Evolutionary conservation across 2,329 filamentous ascomycete species (phyloP).

Genomic region (Myotisia sp.): DNA sequence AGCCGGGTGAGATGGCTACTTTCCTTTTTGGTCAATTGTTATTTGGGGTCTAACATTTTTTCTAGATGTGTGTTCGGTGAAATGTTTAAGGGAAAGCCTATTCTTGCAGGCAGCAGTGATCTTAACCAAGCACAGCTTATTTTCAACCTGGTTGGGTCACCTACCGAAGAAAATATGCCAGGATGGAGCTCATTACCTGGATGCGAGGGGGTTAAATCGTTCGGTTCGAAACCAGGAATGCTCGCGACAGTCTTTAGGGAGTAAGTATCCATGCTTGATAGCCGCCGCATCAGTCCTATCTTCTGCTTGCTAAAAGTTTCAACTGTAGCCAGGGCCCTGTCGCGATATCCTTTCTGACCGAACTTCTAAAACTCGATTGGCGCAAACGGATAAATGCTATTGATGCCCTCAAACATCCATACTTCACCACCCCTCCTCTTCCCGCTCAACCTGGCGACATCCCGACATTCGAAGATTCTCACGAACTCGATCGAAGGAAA

Average conservation of each 20-base stretch:
- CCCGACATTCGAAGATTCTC: constrained; percentile 84
- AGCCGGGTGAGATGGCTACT: constrained; percentile 54
- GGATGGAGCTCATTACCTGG: constrained; percentile 74
- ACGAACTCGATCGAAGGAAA: constrained; percentile 88
- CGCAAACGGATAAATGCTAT: constrained; percentile 77
- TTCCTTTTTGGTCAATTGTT: not conserved
- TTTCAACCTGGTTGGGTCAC: constrained; percentile 80
- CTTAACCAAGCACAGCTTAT: constrained; percentile 82
- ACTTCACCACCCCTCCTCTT: constrained; percentile 66
- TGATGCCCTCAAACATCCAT: constrained; percentile 82
- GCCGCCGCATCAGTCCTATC: not conserved
- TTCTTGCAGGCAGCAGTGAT: constrained; percentile 80
- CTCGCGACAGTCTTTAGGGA: constrained; percentile 62
- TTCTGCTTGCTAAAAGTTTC: constrained; percentile 1
- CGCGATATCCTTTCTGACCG: constrained; percentile 64
- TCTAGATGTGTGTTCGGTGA: constrained; percentile 89
- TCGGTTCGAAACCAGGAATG: constrained; percentile 46
- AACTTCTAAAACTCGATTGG: constrained; percentile 83
- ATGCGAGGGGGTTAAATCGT: constrained; percentile 57
- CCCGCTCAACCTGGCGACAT: constrained; percentile 74
- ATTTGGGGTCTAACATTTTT: constrained; percentile 9
- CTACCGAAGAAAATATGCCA: constrained; percentile 83
- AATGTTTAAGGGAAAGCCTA: constrained; percentile 89
- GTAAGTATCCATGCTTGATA: constrained; percentile 28
- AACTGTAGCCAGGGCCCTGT: constrained; percentile 45